Evolutionary conservation across 768 basidiomycete species (phyloP).

Genomic region (Filobasidium wieringae): DNA sequence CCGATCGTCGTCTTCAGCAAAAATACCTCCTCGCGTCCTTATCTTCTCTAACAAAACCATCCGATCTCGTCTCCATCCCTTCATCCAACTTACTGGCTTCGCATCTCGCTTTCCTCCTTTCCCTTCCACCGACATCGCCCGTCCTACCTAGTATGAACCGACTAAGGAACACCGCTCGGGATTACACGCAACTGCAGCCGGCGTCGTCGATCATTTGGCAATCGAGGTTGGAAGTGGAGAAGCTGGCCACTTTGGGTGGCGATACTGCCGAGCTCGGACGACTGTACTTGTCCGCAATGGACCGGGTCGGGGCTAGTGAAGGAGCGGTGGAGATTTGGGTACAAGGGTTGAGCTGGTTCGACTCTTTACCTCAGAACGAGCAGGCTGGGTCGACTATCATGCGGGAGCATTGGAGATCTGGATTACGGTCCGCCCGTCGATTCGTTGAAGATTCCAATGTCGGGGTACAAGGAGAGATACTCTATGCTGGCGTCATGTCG

Average conservation of each 20-base stretch:
- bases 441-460: not conserved
- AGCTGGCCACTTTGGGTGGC: not conserved
- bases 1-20: conserved; percentile 41
- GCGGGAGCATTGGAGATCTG: not conserved
- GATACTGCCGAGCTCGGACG: not conserved
- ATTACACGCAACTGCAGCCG: conserved; percentile 29
- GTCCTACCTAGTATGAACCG: conserved; percentile 50
- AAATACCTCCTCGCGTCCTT: conserved; percentile 44
- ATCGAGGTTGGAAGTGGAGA: conserved; percentile 43
- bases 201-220: conserved; percentile 47
- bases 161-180: conserved; percentile 39
- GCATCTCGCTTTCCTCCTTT: conserved; percentile 18
- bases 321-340: not conserved
- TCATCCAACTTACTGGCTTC: conserved; percentile 23
- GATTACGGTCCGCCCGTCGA: not conserved
- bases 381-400: not conserved
- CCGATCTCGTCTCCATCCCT: conserved; percentile 13
- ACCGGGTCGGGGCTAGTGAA: not conserved
- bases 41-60: conserved; percentile 23
- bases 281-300: not conserved
- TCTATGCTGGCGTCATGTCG: not conserved
- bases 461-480: not conserved
- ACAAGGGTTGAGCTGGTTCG: conserved; percentile 3
- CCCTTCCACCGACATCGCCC: conserved; percentile 38
- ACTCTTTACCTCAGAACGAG: not conserved